phyloP scores from a whole-genome alignment of 2,329 filamentous ascomycete genomes.

The Aureobasidium sp. region DNA sequence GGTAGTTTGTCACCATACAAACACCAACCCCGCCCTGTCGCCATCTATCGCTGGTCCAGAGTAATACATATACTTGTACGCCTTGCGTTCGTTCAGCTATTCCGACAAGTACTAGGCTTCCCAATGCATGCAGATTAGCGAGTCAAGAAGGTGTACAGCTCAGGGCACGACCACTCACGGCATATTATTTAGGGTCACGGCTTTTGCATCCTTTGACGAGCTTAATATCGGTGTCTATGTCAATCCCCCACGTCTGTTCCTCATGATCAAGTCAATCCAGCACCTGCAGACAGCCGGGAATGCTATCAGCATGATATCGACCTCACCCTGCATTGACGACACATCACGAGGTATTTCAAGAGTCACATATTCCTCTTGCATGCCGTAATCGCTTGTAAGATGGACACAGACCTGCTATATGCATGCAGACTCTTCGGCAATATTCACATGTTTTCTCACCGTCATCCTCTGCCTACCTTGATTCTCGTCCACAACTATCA shows the following conservation, averaged over 20 bases:
- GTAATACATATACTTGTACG: neutral
- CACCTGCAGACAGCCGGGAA: neutral
- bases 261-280: neutral
- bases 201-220: constrained; percentile 2
- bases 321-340: neutral
- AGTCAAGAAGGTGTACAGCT: neutral
- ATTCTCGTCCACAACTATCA: neutral
- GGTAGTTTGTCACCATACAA: neutral
- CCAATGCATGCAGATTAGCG: neutral
- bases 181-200: constrained; percentile 3
- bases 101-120: neutral
- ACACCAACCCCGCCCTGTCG: neutral
- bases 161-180: neutral
- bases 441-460: neutral
- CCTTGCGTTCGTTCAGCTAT: neutral
- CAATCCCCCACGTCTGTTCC: neutral
- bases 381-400: neutral
- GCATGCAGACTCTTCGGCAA: constrained; percentile 5
- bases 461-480: neutral
- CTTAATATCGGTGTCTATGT: constrained; percentile 7
- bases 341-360: constrained; percentile 1
- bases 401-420: neutral
- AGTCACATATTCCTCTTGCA: neutral
- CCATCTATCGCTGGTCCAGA: neutral
- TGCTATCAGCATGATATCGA: neutral